A percentile compares a stretch with the other conserved stretches of the same genome.
Conservation (phyloP, 208 protist species). For the Blastocrithidia nonstop region DNA sequence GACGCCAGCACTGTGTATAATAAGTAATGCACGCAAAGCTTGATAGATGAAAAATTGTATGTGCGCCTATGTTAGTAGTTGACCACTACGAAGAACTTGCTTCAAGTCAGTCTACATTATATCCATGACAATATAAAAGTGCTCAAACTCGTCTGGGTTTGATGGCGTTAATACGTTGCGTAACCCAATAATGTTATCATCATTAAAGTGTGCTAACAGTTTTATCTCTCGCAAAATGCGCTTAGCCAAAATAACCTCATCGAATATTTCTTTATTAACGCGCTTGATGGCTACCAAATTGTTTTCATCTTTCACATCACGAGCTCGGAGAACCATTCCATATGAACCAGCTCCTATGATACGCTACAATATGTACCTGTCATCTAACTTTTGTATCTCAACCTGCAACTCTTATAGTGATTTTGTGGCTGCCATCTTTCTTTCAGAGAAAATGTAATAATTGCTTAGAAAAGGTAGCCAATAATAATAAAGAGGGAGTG, state of each 20-base stretch:
- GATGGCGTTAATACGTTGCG: conserved; percentile 72
- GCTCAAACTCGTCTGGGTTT: conserved; percentile 55
- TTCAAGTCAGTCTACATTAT: conserved; percentile 95
- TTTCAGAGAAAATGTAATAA: no score
- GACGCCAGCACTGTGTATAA: conserved; percentile 89
- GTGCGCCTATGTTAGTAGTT: conserved; percentile 87
- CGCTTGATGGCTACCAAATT: conserved; percentile 88
- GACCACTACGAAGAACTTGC: conserved; percentile 83
- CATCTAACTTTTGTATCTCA: conserved; percentile 63
- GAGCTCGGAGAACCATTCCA: conserved; percentile 79
- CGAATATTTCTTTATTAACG: conserved; percentile 91
- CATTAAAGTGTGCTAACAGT: conserved; percentile 77
- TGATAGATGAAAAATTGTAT: conserved; percentile 95
- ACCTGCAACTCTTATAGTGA: conserved; percentile 58
- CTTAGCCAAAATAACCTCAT: conserved; percentile 83
- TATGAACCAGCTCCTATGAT: conserved; percentile 86
- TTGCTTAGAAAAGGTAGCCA: background rate
- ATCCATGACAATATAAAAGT: conserved; percentile 92
- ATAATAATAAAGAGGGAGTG: background rate
- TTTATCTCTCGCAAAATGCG: conserved; percentile 92
- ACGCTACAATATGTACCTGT: conserved; percentile 74
- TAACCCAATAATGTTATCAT: conserved; percentile 86
- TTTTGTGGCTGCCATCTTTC: conserved; percentile 11
- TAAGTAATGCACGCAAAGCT: conserved; percentile 83
- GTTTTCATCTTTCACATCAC: conserved; percentile 47